Evolutionary conservation across 1,284 basidiomycete species (phyloP).

Genomic region (Ceratobasidium theobromae): DNA sequence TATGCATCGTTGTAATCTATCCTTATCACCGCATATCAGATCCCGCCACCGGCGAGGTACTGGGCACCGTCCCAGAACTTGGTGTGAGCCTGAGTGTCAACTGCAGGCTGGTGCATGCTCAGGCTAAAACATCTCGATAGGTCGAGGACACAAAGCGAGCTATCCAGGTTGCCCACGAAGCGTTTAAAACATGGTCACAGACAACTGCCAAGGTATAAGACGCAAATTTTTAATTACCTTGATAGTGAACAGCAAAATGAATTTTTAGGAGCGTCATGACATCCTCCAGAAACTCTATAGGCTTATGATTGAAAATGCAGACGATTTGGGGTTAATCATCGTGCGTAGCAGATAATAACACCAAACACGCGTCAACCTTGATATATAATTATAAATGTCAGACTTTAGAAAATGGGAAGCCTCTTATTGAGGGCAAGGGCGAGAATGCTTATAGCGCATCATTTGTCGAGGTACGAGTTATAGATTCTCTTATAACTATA

Average conservation of each 20-base stretch:
- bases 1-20: background rate
- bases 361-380: conserved; percentile 38
- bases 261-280: conserved; percentile 68
- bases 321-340: conserved; percentile 81
- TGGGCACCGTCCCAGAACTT: conserved; percentile 87
- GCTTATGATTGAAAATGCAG: conserved; percentile 75
- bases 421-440: conserved; percentile 76
- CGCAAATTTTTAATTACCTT: background rate
- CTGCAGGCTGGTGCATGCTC: background rate
- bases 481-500: background rate
- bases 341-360: conserved; percentile 53
- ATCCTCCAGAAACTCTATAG: conserved; percentile 70
- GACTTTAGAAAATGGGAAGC: conserved; percentile 93
- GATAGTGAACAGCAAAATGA: background rate
- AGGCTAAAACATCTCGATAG: background rate
- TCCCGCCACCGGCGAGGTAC: conserved; percentile 76
- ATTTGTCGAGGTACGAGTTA: conserved; percentile 70
- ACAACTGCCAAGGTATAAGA: conserved; percentile 70
- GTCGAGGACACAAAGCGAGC: conserved; percentile 77
- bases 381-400: conserved; percentile 43
- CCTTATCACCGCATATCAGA: conserved; percentile 51
- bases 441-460: conserved; percentile 81
- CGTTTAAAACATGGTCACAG: conserved; percentile 79
- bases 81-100: conserved; percentile 44
- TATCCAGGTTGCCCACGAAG: conserved; percentile 71